Evolutionary conservation across 441 rosid species (phyloP).

Genomic region (Corymbia calophylla): DNA sequence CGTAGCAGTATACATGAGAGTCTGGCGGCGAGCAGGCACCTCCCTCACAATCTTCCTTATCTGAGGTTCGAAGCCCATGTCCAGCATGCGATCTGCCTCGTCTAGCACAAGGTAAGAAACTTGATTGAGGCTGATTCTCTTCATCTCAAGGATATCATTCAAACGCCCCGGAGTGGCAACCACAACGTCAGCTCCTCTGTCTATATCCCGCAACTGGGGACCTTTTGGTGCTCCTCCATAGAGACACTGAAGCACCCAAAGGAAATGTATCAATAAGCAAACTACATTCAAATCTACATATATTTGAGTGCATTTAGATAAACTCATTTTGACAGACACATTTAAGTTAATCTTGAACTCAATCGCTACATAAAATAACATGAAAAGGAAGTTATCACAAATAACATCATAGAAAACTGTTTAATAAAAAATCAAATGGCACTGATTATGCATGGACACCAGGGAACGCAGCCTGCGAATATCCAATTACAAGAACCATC

Average conservation of each 20-base stretch:
- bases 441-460: neutral
- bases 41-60: slow-evolving; percentile 93
- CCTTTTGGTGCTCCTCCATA: slow-evolving; percentile 99
- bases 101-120: slow-evolving; percentile 94
- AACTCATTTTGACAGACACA: neutral
- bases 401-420: neutral
- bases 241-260: slow-evolving; percentile 56
- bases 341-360: neutral
- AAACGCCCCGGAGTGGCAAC: slow-evolving; percentile 99
- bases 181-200: slow-evolving; percentile 90
- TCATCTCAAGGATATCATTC: slow-evolving; percentile 98
- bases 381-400: neutral
- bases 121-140: slow-evolving; percentile 78
- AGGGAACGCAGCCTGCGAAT: neutral
- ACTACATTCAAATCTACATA: neutral
- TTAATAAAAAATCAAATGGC: neutral
- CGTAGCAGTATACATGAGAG: slow-evolving; percentile 98
- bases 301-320: neutral
- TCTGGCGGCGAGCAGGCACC: slow-evolving; percentile 89
- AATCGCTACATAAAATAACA: neutral
- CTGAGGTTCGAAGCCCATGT: slow-evolving; percentile 99
- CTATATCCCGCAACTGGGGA: slow-evolving; percentile 86
- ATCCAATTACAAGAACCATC: neutral
- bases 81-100: slow-evolving; percentile 99
- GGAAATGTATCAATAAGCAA: neutral